Evolutionary conservation across 2,329 filamentous ascomycete genomes (phyloP).

Genomic region (Aspergillus carbonarius): DNA sequence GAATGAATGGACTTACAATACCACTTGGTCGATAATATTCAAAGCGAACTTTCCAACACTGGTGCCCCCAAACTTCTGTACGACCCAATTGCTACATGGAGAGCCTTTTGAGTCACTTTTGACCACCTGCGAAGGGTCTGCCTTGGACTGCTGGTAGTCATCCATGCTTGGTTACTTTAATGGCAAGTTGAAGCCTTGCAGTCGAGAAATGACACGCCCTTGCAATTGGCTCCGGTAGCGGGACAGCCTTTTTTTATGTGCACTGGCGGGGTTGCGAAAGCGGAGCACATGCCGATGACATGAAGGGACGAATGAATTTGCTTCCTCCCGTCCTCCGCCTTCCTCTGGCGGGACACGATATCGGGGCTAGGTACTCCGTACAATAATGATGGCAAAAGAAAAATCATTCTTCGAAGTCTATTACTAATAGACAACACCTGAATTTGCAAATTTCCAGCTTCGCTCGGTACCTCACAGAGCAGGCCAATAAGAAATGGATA

Average conservation of each 20-base stretch:
- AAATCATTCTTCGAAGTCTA: too few relatives aligned
- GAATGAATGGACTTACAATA: conserved; percentile 50
- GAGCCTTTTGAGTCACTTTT: conserved; percentile 17
- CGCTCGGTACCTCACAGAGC: too few relatives aligned
- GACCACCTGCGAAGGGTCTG: conserved; percentile 14
- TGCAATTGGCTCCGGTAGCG: conserved; percentile 20
- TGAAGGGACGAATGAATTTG: conserved; percentile 18
- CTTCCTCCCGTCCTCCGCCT: conserved; percentile 18
- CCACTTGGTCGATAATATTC: conserved; percentile 71
- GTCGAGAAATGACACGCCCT: conserved; percentile 4
- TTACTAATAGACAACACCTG: too few relatives aligned
- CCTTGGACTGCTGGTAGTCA: conserved; percentile 10
- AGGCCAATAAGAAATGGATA: too few relatives aligned
- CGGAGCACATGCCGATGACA: conserved; percentile 24
- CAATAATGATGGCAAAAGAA: neutral
- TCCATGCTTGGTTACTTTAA: conserved; percentile 18
- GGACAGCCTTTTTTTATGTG: conserved; percentile 23
- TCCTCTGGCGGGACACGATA: conserved; percentile 14
- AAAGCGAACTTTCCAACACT: conserved; percentile 91
- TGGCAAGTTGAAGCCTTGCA: conserved; percentile 11
- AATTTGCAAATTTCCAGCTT: too few relatives aligned
- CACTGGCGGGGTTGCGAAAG: conserved; percentile 29
- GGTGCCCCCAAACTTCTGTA: conserved; percentile 94
- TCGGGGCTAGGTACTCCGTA: conserved; percentile 11
- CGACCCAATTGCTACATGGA: conserved; percentile 63